Evolutionary conservation across 495 filamentous ascomycete species (phyloP), one percentile per base, ranked within the genome.

Genomic region (Evernia prunastri): DNA sequence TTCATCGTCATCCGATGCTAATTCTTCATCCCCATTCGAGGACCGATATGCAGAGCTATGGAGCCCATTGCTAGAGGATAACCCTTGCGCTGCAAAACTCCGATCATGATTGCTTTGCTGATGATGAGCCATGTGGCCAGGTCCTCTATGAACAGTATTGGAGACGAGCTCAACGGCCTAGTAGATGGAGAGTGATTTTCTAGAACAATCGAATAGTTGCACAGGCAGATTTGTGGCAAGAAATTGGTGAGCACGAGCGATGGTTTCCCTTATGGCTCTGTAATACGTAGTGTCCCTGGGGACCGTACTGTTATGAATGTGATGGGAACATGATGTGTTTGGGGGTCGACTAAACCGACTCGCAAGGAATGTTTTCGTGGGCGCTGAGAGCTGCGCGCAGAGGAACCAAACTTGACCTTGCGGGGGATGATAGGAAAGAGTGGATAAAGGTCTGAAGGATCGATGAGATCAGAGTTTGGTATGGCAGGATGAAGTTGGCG

Each of bases 1-100:
- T 72, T 87, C 84, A 63, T 86, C 81, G 58, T 79, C 72, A 62
- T 85, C 84, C 33, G 58, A 60, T 18, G 54, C 31, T n/a, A 59
- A 2, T 23, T 71, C 69, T 11, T 67, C 69, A 29, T 71, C 69
- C 12, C 58, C 64, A 37, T 35, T 43, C 12, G 33, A 37, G 36
- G 59, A 40, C 29, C 35, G 51, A 37, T 63, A 40, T 35, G 59
- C 20, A 27, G 49, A 53, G 43, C 43, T 57, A 23, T 63, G 36
- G 33, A 40, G 35, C 18, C 36, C 33, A 25, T 23, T 56, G 29
- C 31, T 23, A 25, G 63, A 61, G 47, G 47, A 56, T n/a, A 61
- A 25, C n/a, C 57, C 58, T 56, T 60, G 45, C 40, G 49, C 27
- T 31, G 58, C 36, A 25, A 54, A 45, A 27, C 20, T 43, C 37